A percentile compares a stretch with the other conserved stretches of the same genome.
phyloP scores from a whole-genome alignment of 306 rosid species.

The Delonix regia region DNA sequence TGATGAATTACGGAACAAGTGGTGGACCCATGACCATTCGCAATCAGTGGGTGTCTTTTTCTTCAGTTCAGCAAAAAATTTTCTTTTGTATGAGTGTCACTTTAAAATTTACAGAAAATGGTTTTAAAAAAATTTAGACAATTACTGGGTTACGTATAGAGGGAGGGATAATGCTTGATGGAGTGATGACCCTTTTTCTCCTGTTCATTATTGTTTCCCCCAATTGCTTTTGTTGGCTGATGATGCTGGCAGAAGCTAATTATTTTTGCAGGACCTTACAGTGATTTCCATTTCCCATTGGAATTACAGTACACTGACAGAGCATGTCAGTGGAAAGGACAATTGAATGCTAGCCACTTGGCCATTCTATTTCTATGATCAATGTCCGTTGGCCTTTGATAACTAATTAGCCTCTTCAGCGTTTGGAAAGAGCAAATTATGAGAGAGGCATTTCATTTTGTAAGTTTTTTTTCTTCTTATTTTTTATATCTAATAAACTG shows the following conservation, averaged over 20 bases:
- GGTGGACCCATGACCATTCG: slow-evolving; percentile 37
- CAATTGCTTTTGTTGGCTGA: not conserved
- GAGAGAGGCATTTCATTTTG: no score
- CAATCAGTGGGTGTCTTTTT: not conserved
- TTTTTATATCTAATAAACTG: no score
- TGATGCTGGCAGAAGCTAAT: not conserved
- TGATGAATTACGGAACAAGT: slow-evolving; percentile 35
- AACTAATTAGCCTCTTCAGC: no score
- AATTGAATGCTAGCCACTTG: slow-evolving; percentile 5
- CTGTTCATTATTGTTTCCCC: not conserved
- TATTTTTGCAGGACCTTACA: not conserved
- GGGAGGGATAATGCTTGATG: not conserved
- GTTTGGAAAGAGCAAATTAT: no score
- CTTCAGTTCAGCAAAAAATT: no score
- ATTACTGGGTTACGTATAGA: no score
- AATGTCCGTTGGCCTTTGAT: no score
- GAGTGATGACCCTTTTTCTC: not conserved
- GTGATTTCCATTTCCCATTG: not conserved
- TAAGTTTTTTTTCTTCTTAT: no score
- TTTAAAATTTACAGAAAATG: no score
- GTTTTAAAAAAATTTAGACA: no score
- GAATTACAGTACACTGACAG: not conserved
- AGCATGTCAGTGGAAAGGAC: not conserved
- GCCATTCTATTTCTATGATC: not conserved
- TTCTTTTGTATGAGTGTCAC: no score